Evolutionary conservation across 768 basidiomycete genomes (phyloP).

Genomic region (Boletus tomentosulus): DNA sequence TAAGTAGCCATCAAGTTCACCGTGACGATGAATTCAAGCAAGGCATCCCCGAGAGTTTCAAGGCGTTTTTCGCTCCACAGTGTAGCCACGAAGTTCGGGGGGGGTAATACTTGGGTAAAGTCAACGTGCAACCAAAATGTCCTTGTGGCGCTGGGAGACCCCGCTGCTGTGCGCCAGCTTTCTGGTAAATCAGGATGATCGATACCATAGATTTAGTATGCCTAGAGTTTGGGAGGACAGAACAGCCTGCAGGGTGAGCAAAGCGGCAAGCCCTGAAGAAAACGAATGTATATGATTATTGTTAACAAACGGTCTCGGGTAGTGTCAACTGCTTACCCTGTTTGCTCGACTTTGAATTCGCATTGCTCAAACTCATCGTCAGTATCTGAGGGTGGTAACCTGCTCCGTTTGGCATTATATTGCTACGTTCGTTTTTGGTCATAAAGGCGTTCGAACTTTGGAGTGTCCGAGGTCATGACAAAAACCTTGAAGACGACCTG

Average conservation of each 20-base stretch:
- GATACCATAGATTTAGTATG: slow-evolving; percentile 57
- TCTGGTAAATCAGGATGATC: slow-evolving; percentile 60
- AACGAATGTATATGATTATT: background rate
- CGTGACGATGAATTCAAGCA: slow-evolving; percentile 60
- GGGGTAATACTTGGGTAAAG: slow-evolving; percentile 56
- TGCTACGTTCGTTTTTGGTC: too few species aligned
- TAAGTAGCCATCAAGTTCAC: slow-evolving; percentile 60
- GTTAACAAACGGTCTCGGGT: too few species aligned
- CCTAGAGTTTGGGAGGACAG: slow-evolving; percentile 53
- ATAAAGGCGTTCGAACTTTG: too few species aligned
- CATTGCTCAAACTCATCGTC: slow-evolving; percentile 33
- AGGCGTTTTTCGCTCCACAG: slow-evolving; percentile 53
- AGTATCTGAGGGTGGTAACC: slow-evolving; percentile 12
- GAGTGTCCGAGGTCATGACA: too few species aligned
- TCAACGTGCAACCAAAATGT: slow-evolving; percentile 64
- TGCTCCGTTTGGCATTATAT: slow-evolving; percentile 43
- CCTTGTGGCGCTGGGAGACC: slow-evolving; percentile 38
- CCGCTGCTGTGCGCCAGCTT: slow-evolving; percentile 45
- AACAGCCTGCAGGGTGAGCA: slow-evolving; percentile 71
- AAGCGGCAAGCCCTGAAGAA: slow-evolving; percentile 43
- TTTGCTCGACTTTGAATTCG: slow-evolving; percentile 49
- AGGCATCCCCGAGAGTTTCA: slow-evolving; percentile 73
- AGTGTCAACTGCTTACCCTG: slow-evolving; percentile 47
- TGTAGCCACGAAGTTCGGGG: slow-evolving; percentile 47
- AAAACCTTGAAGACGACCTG: too few species aligned